Base-by-base conservation (phyloP, 306 rosid genomes). In the Clitoria ternatea region DNA sequence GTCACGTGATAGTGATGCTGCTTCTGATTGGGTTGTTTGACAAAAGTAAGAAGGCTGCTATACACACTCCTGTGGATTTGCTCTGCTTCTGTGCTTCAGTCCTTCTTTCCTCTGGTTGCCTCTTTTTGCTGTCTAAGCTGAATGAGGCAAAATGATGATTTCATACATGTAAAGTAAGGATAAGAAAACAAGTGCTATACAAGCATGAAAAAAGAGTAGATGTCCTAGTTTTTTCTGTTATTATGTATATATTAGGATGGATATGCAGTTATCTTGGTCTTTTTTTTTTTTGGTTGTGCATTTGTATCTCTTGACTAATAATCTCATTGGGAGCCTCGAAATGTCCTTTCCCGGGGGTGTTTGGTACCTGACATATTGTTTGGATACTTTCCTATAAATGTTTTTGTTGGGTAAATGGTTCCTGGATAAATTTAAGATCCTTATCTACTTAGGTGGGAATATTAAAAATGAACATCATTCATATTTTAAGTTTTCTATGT, bases 1-100 rank as follows among this genome's bases (percentile, higher is more conserved):
- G 97, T 24, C 97, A 91, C 73, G 97, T 94, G 1, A 94, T 91
- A 83, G 97, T 94, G 72, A 94, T 94, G 99, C 84, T 94, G 69
- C 98, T 94, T 80, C 84, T 90, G 47, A 94, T 94, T 57, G 97
- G 98, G 30, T 66, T 87, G 79, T 80, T 87, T 42, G 98, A 94
- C 65, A 94, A 81, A 85, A 87, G 92, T 72, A 94, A 88, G 88
- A 85, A 84, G 76, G 96, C 89, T 55, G 64, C 55, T 2, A 88
- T 94, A 65, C 78, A 83, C 23, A 30, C 98, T 62, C 89, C 97
- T 24, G 63, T 76, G 40, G 99, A 94, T 81, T 86, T 94, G 86
- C 92, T 94, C 18, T 94, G 96, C 85, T 94, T 94, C 66, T 75
- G 90, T 35, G 92, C 86, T 74, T 84, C 90, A 18, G 62, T 94